phyloP scores from a whole-genome alignment of 345 rosid species.

The Carallia brachiata region DNA sequence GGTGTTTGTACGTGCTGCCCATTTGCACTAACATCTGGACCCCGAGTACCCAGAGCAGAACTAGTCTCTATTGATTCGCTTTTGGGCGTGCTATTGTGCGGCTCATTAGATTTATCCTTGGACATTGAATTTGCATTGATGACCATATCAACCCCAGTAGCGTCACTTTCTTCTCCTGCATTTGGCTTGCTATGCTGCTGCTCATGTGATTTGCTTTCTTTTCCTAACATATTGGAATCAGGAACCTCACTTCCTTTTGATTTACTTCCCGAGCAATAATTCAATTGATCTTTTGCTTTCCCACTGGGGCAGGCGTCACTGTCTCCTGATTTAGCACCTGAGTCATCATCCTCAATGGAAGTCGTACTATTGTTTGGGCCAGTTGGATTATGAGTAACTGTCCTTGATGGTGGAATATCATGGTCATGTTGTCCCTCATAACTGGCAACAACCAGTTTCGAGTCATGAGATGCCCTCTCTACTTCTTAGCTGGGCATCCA shows the following conservation, averaged over 20 bases:
- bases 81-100: conserved; percentile 16
- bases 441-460: conserved; percentile 65
- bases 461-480: conserved; percentile 73
- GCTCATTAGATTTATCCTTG: conserved; percentile 18
- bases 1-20: conserved; percentile 38
- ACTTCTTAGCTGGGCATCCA: conserved; percentile 92
- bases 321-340: conserved; percentile 38
- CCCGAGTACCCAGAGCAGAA: conserved; percentile 13
- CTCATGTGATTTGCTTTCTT: conserved; percentile 26
- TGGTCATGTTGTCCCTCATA: conserved; percentile 92
- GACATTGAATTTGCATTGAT: conserved; percentile 4
- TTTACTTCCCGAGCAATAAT: conserved; percentile 26
- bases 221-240: conserved; percentile 10
- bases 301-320: conserved; percentile 27
- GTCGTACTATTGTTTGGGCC: conserved; percentile 24
- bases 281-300: conserved; percentile 34
- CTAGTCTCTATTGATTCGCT: conserved; percentile 32
- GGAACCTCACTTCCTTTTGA: conserved; percentile 21
- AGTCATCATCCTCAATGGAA: conserved; percentile 28
- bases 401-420: conserved; percentile 71
- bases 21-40: conserved; percentile 24
- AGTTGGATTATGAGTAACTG: conserved; percentile 49
- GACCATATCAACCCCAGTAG: conserved; percentile 7
- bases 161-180: conserved; percentile 24
- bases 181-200: conserved; percentile 26